phyloP scores from a whole-genome alignment of 129 eudicot genomes.

The Centrapalus pauciflorus region DNA sequence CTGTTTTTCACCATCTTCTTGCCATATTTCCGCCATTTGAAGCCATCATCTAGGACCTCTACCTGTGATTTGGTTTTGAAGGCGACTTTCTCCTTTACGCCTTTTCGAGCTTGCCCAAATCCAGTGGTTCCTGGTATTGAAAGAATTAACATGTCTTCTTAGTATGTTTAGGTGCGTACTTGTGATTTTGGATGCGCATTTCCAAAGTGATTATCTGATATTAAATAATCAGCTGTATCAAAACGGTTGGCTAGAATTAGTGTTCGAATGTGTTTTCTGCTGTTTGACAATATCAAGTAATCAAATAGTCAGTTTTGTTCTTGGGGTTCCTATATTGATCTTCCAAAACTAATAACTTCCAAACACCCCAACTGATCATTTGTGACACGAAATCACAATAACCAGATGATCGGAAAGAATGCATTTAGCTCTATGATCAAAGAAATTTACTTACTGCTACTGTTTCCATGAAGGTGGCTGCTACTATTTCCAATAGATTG shows the following conservation, averaged over 20 bases:
- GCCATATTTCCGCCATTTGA: slow-evolving; percentile 94
- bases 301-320: too few relatives aligned
- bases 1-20: slow-evolving; percentile 96
- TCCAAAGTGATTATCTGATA: too few relatives aligned
- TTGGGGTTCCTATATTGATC: too few relatives aligned
- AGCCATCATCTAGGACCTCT: slow-evolving; percentile 83
- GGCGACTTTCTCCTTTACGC: slow-evolving; percentile 50
- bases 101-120: slow-evolving; percentile 31
- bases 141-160: not conserved
- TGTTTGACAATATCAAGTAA: too few relatives aligned
- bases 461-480: slow-evolving; percentile 37
- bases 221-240: too few relatives aligned
- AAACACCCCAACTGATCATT: too few relatives aligned
- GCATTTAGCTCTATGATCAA: not conserved
- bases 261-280: too few relatives aligned
- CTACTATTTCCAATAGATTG: slow-evolving; percentile 26
- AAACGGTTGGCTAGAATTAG: too few relatives aligned
- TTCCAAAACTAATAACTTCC: too few relatives aligned
- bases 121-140: slow-evolving; percentile 31
- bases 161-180: not conserved
- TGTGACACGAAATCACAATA: too few relatives aligned
- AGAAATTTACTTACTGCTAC: slow-evolving; percentile 38
- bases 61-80: slow-evolving; percentile 62
- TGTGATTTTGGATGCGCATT: not conserved
- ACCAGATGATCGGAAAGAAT: too few relatives aligned